phyloP scores from a whole-genome alignment of 1,284 basidiomycete genomes.

The Cutaneotrichosporon cavernicola region DNA sequence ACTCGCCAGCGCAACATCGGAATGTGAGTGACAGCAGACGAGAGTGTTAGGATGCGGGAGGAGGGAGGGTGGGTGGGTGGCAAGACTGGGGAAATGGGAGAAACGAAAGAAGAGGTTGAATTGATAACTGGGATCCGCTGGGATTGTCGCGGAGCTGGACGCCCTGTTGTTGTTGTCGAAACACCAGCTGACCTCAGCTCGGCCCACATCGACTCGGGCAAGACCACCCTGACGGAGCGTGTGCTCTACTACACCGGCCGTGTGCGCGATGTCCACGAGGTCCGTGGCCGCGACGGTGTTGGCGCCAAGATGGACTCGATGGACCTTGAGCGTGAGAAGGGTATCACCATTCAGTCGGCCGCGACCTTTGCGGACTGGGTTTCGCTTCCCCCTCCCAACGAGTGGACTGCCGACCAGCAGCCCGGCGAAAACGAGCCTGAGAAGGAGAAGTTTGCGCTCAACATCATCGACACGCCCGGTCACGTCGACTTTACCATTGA shows the following conservation, averaged over 20 bases:
- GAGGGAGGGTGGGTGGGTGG: background rate
- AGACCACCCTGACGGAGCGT: constrained; percentile 98
- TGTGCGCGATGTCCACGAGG: constrained; percentile 96
- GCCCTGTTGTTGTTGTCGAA: background rate
- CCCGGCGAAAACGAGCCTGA: constrained; percentile 55
- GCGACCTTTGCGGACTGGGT: constrained; percentile 99
- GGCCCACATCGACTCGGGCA: constrained; percentile 94
- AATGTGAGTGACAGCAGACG: constrained; percentile 40
- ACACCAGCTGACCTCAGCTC: constrained; percentile 54
- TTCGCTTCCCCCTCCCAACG: constrained; percentile 57
- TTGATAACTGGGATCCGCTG: no score
- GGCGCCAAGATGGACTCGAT: constrained; percentile 99
- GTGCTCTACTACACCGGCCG: constrained; percentile 92
- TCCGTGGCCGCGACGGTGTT: constrained; percentile 88
- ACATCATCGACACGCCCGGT: constrained; percentile 99
- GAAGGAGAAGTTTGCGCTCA: constrained; percentile 85
- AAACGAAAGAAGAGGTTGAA: no score
- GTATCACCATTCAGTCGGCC: constrained; percentile 98
- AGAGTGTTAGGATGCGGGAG: no score
- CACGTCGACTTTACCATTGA: constrained; percentile 99
- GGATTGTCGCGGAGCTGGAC: no score
- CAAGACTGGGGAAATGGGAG: no score
- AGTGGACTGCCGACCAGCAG: constrained; percentile 48
- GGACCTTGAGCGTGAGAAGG: constrained; percentile 98
- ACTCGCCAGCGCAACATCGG: constrained; percentile 53